A percentile compares a stretch with the other conserved stretches of the same genome.
Evolutionary conservation across 192 early-diverging fungal species (phyloP).

Genomic region (Gryganskiella cystojenkinii): DNA sequence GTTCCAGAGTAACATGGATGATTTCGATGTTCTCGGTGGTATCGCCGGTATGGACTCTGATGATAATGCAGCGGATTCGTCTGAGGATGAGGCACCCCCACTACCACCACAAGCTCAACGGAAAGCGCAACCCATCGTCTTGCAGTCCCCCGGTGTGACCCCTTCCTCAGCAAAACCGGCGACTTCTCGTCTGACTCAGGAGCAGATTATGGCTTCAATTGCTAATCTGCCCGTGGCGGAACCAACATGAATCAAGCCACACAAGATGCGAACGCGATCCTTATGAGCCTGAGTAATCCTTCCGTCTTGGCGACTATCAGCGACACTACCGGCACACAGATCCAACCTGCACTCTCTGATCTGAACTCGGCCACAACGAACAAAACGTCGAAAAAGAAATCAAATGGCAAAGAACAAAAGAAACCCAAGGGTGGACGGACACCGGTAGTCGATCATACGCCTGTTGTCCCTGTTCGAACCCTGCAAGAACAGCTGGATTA

Average conservation of each 20-base stretch:
- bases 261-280: constrained; percentile 1
- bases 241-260: background rate
- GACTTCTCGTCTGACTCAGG: background rate
- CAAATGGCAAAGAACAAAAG: constrained; percentile 10
- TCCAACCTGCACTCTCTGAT: constrained; percentile 2
- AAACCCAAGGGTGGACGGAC: background rate
- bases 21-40: background rate
- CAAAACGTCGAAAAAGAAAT: constrained; percentile 5
- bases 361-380: background rate
- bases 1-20: background rate
- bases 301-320: constrained; percentile 24
- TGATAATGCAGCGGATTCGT: constrained; percentile 7
- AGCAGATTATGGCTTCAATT: constrained; percentile 10
- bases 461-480: background rate
- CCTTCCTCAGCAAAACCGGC: background rate
- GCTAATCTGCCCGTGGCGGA: constrained; percentile 7
- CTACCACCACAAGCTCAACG: background rate
- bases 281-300: constrained; percentile 23
- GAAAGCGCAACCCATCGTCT: too few species aligned
- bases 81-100: constrained; percentile 12
- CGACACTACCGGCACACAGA: background rate
- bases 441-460: background rate
- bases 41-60: constrained; percentile 7
- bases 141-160: too few species aligned
- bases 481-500: constrained; percentile 20